Evolutionary conservation across 192 early-diverging fungal species (phyloP), one percentile per base, ranked within the genome.

Genomic region (Coemansia sp.): DNA sequence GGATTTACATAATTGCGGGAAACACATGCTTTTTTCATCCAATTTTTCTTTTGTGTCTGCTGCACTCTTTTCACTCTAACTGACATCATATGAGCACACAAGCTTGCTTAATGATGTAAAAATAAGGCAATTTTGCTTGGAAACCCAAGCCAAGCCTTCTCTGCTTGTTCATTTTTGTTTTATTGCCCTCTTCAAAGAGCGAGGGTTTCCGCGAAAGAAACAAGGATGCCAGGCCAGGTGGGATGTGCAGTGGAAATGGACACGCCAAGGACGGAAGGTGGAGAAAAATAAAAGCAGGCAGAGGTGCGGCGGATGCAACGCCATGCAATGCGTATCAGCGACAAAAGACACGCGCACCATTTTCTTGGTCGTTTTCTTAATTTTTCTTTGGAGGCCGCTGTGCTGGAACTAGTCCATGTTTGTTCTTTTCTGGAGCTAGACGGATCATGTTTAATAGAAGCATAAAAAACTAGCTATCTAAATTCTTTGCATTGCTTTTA

Each of bases 21-120:
- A 59, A 40, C 16, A 37, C 57, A 57, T 15, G 55, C 18, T 57
- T 18, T 41, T 12, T n/a, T 59, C 32, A 32, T 32, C 32, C 12
- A 16, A 59, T 37, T 40, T 40, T 39, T 37, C n/a, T n/a, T 48
- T 42, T 59, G 42, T 36, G 19, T 32, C 65, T 47, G 36, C 52
- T 39, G 40, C 18, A 39, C 18, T 18, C 54, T 41, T 65, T 64
- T 46, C 41, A 7, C 39, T 9, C n/a, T 21, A 40, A 36, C 56
- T 67, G 58, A 48, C 65, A 67, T 67, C 65, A 67, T 67, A 16
- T 67, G 65, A 59, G 56, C 65, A 46, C 15, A 11, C 16, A 43
- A 52, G 43, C 9, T 54, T 63, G 47, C 11, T 13, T 22, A 61
- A 67, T 61, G 57, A 68, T 68, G 67, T 51, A 68, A 52, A 55